These are phyloP conservation scores for Solanum bukasovii DNA, from an alignment of 257 asterid genomes.

Conservation along the genomic window DNA sequence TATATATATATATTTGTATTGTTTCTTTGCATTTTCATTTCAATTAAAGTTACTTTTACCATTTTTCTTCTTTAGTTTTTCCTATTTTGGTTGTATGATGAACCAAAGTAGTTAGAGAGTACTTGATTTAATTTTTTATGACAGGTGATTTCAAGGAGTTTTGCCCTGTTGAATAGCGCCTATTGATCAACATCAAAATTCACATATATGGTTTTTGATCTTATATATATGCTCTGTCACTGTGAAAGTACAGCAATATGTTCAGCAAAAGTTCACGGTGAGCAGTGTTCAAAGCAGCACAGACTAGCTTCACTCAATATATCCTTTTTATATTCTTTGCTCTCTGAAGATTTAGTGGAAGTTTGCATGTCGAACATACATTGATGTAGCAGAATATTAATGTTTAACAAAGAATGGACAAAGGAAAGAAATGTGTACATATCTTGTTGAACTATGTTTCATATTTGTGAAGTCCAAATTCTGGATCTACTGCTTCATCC, in stretches of 20 bases:
- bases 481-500: slow-evolving; percentile 21
- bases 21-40: neutral
- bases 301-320: neutral
- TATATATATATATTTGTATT: neutral
- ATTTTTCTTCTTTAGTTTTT: neutral
- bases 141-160: neutral
- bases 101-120: neutral
- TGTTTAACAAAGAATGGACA: neutral
- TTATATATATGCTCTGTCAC: neutral
- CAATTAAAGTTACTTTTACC: neutral
- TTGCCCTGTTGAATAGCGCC: neutral
- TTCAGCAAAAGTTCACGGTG: neutral
- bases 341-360: neutral
- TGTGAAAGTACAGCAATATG: neutral
- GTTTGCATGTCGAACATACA: neutral
- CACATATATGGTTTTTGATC: neutral
- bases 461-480: neutral
- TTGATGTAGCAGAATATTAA: neutral
- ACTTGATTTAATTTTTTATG: neutral
- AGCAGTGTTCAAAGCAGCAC: neutral
- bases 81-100: neutral
- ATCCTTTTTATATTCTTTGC: neutral
- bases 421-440: neutral
- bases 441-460: neutral
- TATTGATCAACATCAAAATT: neutral